phyloP scores from a whole-genome alignment of 768 basidiomycete species.

The Leccinellum albellum region DNA sequence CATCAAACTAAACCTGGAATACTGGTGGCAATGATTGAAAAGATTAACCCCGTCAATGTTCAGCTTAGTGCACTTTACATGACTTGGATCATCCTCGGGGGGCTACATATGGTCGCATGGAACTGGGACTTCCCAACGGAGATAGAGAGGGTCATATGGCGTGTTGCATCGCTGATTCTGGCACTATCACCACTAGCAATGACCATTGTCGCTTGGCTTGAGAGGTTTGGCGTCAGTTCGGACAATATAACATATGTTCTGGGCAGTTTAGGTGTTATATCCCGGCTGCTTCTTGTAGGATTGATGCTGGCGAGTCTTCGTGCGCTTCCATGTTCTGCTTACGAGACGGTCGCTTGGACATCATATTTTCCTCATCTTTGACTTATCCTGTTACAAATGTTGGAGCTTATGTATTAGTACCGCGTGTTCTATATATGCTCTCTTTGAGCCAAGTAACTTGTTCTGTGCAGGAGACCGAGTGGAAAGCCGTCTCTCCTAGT shows the following conservation, averaged over 20 bases:
- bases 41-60: not conserved
- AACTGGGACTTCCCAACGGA: not conserved
- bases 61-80: not conserved
- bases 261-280: not conserved
- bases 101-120: not conserved
- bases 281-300: not conserved
- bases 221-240: not conserved
- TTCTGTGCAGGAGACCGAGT: too few relatives aligned
- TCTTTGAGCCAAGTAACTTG: too few relatives aligned
- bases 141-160: not conserved
- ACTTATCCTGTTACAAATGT: not conserved
- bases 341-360: not conserved
- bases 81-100: not conserved
- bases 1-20: not conserved
- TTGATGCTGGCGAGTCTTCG: slow-evolving; percentile 1
- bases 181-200: not conserved
- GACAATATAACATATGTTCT: not conserved
- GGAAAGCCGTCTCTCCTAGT: too few relatives aligned
- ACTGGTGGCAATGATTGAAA: not conserved
- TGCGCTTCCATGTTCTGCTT: not conserved
- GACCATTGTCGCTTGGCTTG: not conserved
- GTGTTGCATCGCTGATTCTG: not conserved
- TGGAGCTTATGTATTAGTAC: not conserved
- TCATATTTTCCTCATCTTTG: not conserved
- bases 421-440: not conserved